Evolutionary conservation across 1,139 yeast species (phyloP).

Genomic region (Trichomonascaceae sp.): DNA sequence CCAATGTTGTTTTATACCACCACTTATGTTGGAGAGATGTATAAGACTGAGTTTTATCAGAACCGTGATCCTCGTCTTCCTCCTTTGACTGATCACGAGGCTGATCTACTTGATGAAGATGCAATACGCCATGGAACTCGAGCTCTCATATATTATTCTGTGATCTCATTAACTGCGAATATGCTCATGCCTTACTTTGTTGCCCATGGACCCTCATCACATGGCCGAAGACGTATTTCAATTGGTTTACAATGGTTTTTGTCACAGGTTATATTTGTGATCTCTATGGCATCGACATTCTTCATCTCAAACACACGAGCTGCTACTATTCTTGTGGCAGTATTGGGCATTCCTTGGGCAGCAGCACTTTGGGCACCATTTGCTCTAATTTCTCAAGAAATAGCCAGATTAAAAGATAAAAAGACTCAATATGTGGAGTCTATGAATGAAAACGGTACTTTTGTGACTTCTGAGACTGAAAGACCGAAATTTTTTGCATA

Average conservation of each 20-base stretch:
- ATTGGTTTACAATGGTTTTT: constrained; percentile 29
- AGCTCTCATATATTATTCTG: constrained; percentile 33
- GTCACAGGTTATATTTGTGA: constrained; percentile 31
- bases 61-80: constrained; percentile 16
- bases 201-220: constrained; percentile 8
- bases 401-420: constrained; percentile 26
- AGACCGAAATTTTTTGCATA: constrained; percentile 10
- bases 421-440: constrained; percentile 12
- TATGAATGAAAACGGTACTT: not conserved
- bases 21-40: constrained; percentile 38
- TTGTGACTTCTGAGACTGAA: not conserved
- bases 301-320: constrained; percentile 24
- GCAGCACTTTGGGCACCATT: constrained; percentile 39
- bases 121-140: constrained; percentile 35
- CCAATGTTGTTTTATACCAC: constrained; percentile 35
- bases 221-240: constrained; percentile 9
- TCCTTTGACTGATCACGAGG: constrained; percentile 16
- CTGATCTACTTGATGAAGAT: constrained; percentile 20
- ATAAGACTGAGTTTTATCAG: constrained; percentile 22
- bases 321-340: constrained; percentile 31
- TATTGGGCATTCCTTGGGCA: constrained; percentile 38
- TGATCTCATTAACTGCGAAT: constrained; percentile 32
- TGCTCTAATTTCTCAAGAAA: constrained; percentile 35
- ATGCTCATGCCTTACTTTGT: constrained; percentile 29
- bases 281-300: constrained; percentile 29